phyloP scores from a whole-genome alignment of 202 grass and related monocot species.

The Carex sylvatica region DNA sequence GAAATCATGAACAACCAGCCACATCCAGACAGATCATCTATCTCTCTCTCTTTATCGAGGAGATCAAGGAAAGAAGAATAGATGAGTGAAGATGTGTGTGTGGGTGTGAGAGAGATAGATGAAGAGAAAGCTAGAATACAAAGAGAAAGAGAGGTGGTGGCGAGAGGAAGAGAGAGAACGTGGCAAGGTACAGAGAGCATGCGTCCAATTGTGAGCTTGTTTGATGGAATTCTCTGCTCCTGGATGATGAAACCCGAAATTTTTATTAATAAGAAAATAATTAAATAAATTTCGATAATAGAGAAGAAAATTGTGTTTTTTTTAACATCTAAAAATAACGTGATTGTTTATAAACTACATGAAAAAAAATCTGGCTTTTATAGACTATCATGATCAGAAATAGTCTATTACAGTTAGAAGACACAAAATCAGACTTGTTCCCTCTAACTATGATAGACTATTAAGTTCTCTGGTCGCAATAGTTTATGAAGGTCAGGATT shows the following conservation, averaged over 20 bases:
- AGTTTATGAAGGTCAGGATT: too few species aligned
- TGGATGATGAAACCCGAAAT: not conserved
- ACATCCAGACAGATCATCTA: constrained; percentile 12
- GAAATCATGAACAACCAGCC: not conserved
- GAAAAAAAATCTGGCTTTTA: too few species aligned
- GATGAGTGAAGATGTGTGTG: not conserved
- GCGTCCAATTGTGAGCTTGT: constrained; percentile 12
- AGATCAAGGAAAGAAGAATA: not conserved
- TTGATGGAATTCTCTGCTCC: constrained; percentile 3
- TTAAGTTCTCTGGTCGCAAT: too few species aligned
- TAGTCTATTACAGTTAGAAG: too few species aligned
- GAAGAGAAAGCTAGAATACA: not conserved
- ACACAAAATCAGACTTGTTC: too few species aligned
- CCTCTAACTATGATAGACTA: too few species aligned
- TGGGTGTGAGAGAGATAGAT: not conserved
- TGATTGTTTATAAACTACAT: too few species aligned
- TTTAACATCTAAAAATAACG: too few species aligned
- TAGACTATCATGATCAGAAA: too few species aligned
- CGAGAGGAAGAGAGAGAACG: constrained; percentile 37
- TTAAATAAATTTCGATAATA: too few species aligned
- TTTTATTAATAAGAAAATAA: too few species aligned
- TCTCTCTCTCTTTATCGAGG: not conserved
- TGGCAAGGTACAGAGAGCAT: constrained; percentile 26
- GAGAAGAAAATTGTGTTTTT: too few species aligned
- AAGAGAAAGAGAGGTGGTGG: not conserved